phyloP scores from a whole-genome alignment of 495 filamentous ascomycete species.

The Jackrogersella multiformis region DNA sequence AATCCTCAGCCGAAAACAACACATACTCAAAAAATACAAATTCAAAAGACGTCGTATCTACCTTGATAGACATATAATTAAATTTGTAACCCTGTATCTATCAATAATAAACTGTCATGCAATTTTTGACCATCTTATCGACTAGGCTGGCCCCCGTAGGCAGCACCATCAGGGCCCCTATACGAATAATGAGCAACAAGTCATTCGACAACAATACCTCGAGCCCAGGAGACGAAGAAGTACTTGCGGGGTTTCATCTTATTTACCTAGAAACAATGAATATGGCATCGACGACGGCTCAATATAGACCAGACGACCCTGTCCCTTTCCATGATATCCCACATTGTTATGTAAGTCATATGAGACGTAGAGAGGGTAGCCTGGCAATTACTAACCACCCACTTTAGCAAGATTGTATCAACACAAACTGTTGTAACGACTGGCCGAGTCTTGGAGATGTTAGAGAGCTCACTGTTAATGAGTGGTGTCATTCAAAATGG shows the following conservation, averaged over 20 bases:
- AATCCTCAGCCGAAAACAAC: too few relatives aligned
- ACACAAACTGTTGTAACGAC: constrained; percentile 3
- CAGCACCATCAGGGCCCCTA: neutral
- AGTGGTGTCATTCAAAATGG: constrained; percentile 19
- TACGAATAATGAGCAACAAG: neutral
- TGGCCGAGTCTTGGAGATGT: constrained; percentile 8
- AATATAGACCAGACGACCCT: neutral
- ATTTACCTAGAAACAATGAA: neutral
- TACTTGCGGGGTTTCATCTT: neutral
- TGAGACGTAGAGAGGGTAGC: too few relatives aligned
- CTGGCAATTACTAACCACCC: neutral
- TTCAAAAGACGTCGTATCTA: too few relatives aligned
- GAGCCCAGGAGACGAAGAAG: neutral
- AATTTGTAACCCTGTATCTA: neutral
- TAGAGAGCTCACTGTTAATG: neutral
- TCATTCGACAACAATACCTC: neutral
- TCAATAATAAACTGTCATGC: neutral
- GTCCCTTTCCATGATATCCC: constrained; percentile 1
- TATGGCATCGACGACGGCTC: neutral
- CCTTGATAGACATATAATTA: too few relatives aligned
- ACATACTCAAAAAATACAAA: too few relatives aligned
- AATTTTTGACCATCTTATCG: neutral
- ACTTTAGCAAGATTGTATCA: constrained; percentile 3
- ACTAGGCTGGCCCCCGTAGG: neutral
- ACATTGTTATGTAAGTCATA: constrained; percentile 8